Evolutionary conservation across 2,329 filamentous ascomycete species (phyloP), one percentile per base, ranked within the genome.

Genomic region (Verticillium nonalfalfae): DNA sequence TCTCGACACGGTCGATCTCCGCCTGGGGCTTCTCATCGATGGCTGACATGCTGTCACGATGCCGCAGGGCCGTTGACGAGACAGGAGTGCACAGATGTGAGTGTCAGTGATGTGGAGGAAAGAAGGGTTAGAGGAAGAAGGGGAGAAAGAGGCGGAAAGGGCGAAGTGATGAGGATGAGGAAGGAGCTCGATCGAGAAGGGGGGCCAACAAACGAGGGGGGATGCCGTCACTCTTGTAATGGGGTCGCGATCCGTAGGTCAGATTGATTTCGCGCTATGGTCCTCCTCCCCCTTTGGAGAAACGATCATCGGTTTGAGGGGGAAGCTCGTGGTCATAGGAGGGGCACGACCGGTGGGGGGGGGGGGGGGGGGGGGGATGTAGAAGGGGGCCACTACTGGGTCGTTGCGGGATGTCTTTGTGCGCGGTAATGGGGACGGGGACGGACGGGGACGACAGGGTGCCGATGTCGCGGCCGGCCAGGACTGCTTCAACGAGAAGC

Each of bases 1-100:
- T 58, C 40, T 63, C 64, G 34, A 58, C 58, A 39, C 64, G 45
- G 18, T 52, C 45, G 45, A 52, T 50, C 57, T 66, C 63, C 21
- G 57, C 35, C n/a, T 66, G 63, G 11, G 57, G 58, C 58, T 64
- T 65, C 18, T 36, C 54, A 60, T 64, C 34, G 34, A 26, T 50
- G 18, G 39, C 56, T 31, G 50, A 62, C 63, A 65, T 65, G 57
- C n/a, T 61, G 61, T 10, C 31, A 58, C 60, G 54, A 36, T 58
- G 57, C 18, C 54, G 39, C 14, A 18, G 6, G 7, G 50, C 18
- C 18, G 54, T 34, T 56, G 31, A 9, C 26, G 26, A 31, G 26
- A 31, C 26, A 31, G 5, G 26, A 31, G 26, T 31, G 26, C 26
- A 31, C 26, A 31, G 26, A 31, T 31, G 26, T 31, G 26, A 31